Base-by-base conservation (phyloP, 768 basidiomycete genomes). In the Stropharia rugosoannulata region DNA sequence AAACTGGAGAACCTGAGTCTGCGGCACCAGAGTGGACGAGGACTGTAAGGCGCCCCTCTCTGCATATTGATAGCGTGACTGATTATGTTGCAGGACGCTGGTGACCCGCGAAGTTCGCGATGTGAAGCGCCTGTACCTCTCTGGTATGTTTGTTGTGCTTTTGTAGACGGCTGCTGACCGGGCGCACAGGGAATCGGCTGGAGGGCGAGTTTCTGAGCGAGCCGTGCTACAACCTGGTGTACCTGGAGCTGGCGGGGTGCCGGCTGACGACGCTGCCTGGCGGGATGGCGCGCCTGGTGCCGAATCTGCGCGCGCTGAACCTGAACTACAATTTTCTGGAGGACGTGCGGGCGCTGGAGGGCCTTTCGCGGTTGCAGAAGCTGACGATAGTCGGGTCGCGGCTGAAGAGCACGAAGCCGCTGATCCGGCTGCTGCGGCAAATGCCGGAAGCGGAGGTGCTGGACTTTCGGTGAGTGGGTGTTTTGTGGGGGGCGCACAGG, bases 251-350 rank as follows among this genome's bases (percentile, higher is more conserved):
- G 44, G 95, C 95, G 15, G 90, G 73, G 39, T 98, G 97, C 69
- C 83, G 90, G 58, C 75, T 98, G 59, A 86, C 84, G 36, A 63
- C 63, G 51, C 82, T 97, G 47, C 95, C 95, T n/a, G 64, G 70
- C 61, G 80, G 83, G 40, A 75, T 97, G 62, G 79, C 80, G 51
- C 66, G 66, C 44, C 72, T 90, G 53, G 75, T 86, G 46, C 96
- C 97, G 32, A 97, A 95, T 70, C 73, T 98, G 65, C 86, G 94
- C 52, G 87, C 87, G 57, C 75, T 98, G 72, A 98, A 98, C 77
- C 82, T 98, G 61, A 96, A 98, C 79, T 96, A 97, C 79, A 98
- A 98, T 71, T 98, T 95, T 71, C 68, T 98, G 69, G 85, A 94
- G 63, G 86, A 90, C 64, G 72, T 83, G 51, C 70, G 80, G 59